Conservation (phyloP, 1,284 basidiomycete genomes). For the Pascua sp. region DNA sequence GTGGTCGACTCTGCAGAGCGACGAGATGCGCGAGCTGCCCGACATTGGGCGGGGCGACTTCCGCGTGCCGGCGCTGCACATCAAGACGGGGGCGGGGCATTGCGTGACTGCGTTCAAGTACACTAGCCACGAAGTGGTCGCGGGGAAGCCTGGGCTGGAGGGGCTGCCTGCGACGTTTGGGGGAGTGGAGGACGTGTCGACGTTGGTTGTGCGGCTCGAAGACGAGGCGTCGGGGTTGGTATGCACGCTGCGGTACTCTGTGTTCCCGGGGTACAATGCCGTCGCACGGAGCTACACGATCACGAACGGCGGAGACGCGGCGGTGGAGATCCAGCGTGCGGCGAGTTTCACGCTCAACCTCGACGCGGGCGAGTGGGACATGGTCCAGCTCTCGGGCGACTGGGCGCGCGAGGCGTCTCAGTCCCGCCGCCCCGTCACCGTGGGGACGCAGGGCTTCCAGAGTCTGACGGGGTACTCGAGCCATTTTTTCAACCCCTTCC, state of each 20-base stretch:
- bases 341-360: slow-evolving; percentile 28
- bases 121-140: slow-evolving; percentile 10
- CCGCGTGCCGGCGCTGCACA: slow-evolving; percentile 26
- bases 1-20: neutral
- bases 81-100: slow-evolving; percentile 14
- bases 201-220: slow-evolving; percentile 1
- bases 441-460: slow-evolving; percentile 31
- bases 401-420: slow-evolving; percentile 26
- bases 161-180: slow-evolving; percentile 31
- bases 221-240: slow-evolving; percentile 16
- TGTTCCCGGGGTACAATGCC: slow-evolving; percentile 20
- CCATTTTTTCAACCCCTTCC: slow-evolving; percentile 34
- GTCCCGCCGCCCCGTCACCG: slow-evolving; percentile 19
- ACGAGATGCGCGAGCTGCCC: slow-evolving; percentile 24
- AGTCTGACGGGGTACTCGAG: slow-evolving; percentile 30
- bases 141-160: slow-evolving; percentile 21
- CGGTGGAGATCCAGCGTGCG: slow-evolving; percentile 19
- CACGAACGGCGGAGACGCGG: slow-evolving; percentile 17
- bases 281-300: slow-evolving; percentile 20
- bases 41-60: slow-evolving; percentile 34
- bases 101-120: slow-evolving; percentile 25
- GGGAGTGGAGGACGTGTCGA: neutral
- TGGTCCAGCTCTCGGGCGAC: slow-evolving; percentile 28
- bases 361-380: slow-evolving; percentile 22
- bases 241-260: slow-evolving; percentile 22